phyloP scores from a whole-genome alignment of 1,139 yeast genomes.

The Sugiyamaella xylanicola region DNA sequence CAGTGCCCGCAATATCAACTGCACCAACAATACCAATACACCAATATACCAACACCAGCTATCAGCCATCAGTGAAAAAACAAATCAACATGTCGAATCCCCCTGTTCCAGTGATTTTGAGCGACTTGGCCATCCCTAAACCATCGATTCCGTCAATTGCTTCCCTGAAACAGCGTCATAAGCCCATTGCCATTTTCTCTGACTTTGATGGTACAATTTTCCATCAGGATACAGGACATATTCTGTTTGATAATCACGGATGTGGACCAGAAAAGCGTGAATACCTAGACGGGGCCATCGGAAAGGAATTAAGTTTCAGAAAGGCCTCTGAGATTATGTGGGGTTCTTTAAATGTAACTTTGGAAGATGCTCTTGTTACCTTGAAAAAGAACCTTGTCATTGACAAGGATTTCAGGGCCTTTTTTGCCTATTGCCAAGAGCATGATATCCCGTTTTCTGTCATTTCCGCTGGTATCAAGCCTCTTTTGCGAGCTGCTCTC shows the following conservation, averaged over 20 bases:
- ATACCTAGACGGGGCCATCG: constrained; percentile 45
- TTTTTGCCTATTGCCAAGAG: constrained; percentile 55
- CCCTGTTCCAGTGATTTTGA: constrained; percentile 29
- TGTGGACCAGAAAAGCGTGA: constrained; percentile 47
- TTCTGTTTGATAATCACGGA: constrained; percentile 48
- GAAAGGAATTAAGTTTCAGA: constrained; percentile 44
- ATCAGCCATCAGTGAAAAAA: not conserved
- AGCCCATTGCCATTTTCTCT: constrained; percentile 44
- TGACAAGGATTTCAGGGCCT: constrained; percentile 61
- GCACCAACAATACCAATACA: too few relatives aligned
- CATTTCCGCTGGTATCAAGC: constrained; percentile 68
- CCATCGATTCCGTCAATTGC: constrained; percentile 39
- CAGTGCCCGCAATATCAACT: too few relatives aligned
- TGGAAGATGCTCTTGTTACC: constrained; percentile 57
- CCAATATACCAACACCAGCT: too few relatives aligned
- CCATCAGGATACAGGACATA: constrained; percentile 51
- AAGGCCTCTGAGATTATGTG: constrained; percentile 50
- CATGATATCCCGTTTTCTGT: constrained; percentile 61
- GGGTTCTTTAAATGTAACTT: constrained; percentile 48
- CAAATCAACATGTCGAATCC: constrained; percentile 16
- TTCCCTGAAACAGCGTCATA: constrained; percentile 34
- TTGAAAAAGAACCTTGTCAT: constrained; percentile 55
- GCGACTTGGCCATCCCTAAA: constrained; percentile 36
- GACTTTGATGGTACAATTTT: constrained; percentile 52
- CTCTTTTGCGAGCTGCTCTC: constrained; percentile 61